Percentiles rank a stretch among this genome's conserved stretches.
These are phyloP conservation scores for Macrophomina phaseolina DNA, from an alignment of 2,329 filamentous ascomycete genomes.

Conservation along the genomic window DNA sequence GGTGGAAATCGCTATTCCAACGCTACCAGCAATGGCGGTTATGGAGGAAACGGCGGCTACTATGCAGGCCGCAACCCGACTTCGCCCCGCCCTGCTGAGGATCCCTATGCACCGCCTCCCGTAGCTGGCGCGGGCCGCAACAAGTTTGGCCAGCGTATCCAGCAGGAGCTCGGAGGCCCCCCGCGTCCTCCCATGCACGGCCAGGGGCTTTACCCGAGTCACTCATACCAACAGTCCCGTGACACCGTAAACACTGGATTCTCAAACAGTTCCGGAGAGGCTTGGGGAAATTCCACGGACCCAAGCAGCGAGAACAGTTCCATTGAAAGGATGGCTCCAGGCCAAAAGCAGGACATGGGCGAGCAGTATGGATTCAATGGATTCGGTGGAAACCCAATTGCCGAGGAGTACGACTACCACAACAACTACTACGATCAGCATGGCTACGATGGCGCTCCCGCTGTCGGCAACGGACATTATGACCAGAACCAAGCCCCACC, in stretches of 20 bases:
- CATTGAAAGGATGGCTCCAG: slow-evolving; percentile 70
- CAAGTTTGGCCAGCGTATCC: slow-evolving; percentile 50
- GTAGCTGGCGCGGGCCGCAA: slow-evolving; percentile 42
- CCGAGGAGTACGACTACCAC: slow-evolving; percentile 45
- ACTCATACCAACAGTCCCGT: slow-evolving; percentile 76
- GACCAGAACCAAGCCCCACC: slow-evolving; percentile 7
- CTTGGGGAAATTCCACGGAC: slow-evolving; percentile 81
- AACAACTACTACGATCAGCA: slow-evolving; percentile 14
- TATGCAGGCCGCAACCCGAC: slow-evolving; percentile 39
- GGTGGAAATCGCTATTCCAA: slow-evolving; percentile 13
- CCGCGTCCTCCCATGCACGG: slow-evolving; percentile 44
- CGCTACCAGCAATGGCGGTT: slow-evolving; percentile 37
- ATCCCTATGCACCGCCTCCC: slow-evolving; percentile 38
- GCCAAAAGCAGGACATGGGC: slow-evolving; percentile 41
- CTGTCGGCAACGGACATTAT: slow-evolving; percentile 14
- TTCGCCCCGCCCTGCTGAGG: slow-evolving; percentile 29
- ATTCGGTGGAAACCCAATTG: slow-evolving; percentile 51
- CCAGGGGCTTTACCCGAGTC: slow-evolving; percentile 52
- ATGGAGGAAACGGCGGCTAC: slow-evolving; percentile 42
- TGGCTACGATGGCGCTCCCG: slow-evolving; percentile 19
- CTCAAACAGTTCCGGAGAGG: slow-evolving; percentile 74
- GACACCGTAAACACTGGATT: slow-evolving; percentile 84
- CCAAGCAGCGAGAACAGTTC: slow-evolving; percentile 95
- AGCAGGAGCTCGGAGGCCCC: slow-evolving; percentile 42
- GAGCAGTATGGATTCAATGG: slow-evolving; percentile 65